Conservation (phyloP, 257 asterid genomes). For the Nicotiana paniculata region DNA sequence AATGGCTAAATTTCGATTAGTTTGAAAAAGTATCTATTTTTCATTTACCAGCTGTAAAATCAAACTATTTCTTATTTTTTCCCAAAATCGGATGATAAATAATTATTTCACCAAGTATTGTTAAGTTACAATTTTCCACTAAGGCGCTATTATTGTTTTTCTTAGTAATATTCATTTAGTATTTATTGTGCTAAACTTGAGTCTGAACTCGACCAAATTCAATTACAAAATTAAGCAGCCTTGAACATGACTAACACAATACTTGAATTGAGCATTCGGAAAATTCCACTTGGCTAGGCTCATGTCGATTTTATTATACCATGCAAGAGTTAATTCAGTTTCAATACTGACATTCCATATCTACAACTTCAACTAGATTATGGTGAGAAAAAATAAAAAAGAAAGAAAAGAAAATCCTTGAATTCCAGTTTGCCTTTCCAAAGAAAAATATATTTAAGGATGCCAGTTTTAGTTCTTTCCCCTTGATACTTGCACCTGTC, state of each 20-base stretch:
- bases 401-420: too few relatives aligned
- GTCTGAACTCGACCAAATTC: background rate
- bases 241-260: background rate
- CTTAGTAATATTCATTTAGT: background rate
- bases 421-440: background rate
- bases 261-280: background rate
- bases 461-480: background rate
- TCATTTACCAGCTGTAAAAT: too few relatives aligned
- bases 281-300: background rate
- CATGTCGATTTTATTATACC: too few relatives aligned
- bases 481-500: background rate
- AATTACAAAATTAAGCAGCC: background rate
- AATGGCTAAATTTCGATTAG: too few relatives aligned
- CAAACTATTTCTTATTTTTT: too few relatives aligned
- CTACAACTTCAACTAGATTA: too few relatives aligned
- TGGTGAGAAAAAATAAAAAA: too few relatives aligned
- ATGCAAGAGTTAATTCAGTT: too few relatives aligned
- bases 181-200: background rate
- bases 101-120: background rate
- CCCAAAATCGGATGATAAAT: background rate
- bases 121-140: background rate
- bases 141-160: background rate
- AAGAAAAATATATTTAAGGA: background rate
- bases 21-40: too few relatives aligned
- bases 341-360: too few relatives aligned